Evolutionary conservation across 1,284 basidiomycete genomes (phyloP), one percentile per base, ranked within the genome.

Genomic region (Tilletia indica): DNA sequence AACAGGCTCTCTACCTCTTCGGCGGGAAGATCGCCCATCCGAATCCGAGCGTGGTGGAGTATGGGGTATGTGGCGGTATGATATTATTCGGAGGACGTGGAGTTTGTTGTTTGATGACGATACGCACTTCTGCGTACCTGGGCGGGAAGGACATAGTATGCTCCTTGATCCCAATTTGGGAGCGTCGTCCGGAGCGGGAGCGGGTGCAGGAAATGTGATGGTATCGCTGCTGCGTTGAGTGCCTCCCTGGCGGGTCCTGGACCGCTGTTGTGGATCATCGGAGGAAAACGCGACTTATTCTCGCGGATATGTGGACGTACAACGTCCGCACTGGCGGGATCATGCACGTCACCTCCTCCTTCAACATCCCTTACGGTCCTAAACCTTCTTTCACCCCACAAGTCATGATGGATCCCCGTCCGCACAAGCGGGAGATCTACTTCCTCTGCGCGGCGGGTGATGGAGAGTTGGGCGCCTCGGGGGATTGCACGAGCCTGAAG

Each of bases 11-110:
- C 21, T 93, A 92, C 75, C 89, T 93, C 11, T 91, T 90, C 76
- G 92, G 92, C 11, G 92, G 92, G 2, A 88, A 90, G 9, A 86
- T 92, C 8, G 88, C 90, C 25, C 90, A 91, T 74, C 88, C 87
- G 4, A 38, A 78, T 67, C 73, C 78, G n/a, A 68, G 54, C 63
- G 73, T 73, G 63, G 70, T 76, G n/a, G 76, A 77, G 51, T 81
- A 83, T 68, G 77, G 77, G 68, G 85, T 38, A 76, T 85, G 78
- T 85, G 80, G 77, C 73, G 76, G 21, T 85, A 81, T 77, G 82
- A 85, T 67, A 73, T 85, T 48, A 75, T 72, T 14, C 70, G 72
- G 68, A 71, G 74, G 39, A 75, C 68, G 42, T 85, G 85, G 85
- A 75, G 70, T 0, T 78, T 79, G 45, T 68, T 84, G 12, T 79